Conservation (phyloP, 495 filamentous ascomycete genomes). For the Aspergillus funiculosus region DNA sequence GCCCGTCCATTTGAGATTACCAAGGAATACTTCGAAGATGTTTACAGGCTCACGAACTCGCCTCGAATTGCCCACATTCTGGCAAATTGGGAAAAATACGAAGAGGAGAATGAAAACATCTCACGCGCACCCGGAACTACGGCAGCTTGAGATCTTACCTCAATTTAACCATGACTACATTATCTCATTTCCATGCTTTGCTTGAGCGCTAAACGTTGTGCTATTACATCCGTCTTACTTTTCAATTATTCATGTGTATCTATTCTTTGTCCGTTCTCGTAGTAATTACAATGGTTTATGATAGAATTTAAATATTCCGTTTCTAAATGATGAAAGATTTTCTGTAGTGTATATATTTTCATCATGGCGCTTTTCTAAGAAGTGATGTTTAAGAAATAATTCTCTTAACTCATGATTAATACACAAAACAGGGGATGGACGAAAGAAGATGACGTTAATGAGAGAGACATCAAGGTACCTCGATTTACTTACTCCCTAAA, state of each 20-base stretch:
- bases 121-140: constrained; percentile 14
- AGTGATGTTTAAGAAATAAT: no score
- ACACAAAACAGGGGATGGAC: no score
- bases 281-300: no score
- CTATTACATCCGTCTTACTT: background rate
- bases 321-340: no score
- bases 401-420: no score
- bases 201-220: constrained; percentile 11
- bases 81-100: constrained; percentile 74
- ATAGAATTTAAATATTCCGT: no score
- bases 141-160: constrained; percentile 3
- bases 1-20: constrained; percentile 90
- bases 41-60: constrained; percentile 87
- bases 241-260: background rate
- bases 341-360: no score
- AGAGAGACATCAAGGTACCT: no score
- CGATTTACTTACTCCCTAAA: no score
- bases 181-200: background rate
- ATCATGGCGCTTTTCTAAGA: no score
- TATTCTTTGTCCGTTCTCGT: background rate
- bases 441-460: no score
- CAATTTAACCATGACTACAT: background rate
- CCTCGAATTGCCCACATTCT: constrained; percentile 86
- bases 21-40: constrained; percentile 99
- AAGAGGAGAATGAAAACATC: constrained; percentile 38